phyloP scores from a whole-genome alignment of 192 early-diverging fungal genomes.

The Phycomyces nitens region DNA sequence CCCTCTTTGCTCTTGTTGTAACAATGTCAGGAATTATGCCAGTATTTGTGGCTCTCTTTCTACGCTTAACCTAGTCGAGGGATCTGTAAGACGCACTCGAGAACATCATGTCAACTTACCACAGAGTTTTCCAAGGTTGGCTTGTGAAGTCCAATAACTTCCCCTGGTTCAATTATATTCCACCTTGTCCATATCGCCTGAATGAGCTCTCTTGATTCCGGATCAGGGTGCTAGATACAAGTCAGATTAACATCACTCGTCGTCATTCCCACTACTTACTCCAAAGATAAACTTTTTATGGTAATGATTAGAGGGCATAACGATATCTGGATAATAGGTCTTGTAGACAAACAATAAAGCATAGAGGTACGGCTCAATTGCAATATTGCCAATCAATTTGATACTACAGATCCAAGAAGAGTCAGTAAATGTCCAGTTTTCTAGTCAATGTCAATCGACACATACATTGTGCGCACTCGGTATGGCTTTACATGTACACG shows the following conservation, averaged over 20 bases:
- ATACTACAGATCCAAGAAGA: constrained; percentile 24
- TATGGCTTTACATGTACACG: constrained; percentile 48
- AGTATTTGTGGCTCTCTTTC: constrained; percentile 6
- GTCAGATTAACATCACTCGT: not conserved
- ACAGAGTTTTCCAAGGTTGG: constrained; percentile 1
- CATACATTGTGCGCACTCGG: constrained; percentile 48
- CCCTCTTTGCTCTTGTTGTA: constrained; percentile 1
- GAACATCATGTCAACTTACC: constrained; percentile 6
- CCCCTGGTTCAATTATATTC: constrained; percentile 9
- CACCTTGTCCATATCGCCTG: constrained; percentile 36
- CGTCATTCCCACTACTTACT: not conserved
- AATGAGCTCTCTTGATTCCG: constrained; percentile 22
- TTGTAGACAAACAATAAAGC: constrained; percentile 49
- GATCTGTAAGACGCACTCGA: no score
- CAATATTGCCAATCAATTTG: constrained; percentile 31
- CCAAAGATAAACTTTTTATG: constrained; percentile 38
- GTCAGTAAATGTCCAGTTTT: not conserved
- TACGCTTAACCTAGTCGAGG: constrained; percentile 28
- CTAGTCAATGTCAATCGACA: not conserved
- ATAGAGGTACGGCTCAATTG: constrained; percentile 37
- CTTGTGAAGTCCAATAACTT: constrained; percentile 8
- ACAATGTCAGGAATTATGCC: not conserved
- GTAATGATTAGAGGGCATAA: constrained; percentile 28
- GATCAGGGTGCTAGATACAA: constrained; percentile 37
- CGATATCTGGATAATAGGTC: constrained; percentile 42